Base-by-base conservation (phyloP, 2,329 filamentous ascomycete species). In the Ceratocystis smalleyi region DNA sequence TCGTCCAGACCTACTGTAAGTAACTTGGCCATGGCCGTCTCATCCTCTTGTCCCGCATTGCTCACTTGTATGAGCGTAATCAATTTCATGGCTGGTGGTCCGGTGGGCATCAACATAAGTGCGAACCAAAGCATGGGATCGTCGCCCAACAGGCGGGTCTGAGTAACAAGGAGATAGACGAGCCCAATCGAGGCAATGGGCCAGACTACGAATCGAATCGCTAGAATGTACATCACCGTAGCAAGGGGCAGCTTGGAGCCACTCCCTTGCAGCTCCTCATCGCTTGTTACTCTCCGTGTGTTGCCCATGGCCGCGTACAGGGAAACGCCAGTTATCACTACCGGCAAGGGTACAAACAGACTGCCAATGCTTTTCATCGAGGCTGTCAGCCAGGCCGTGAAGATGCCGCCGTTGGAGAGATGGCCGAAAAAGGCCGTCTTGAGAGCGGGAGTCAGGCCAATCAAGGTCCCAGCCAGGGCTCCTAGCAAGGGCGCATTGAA, bases 91-190 rank as follows among this genome's bases (percentile, higher is more conserved):
- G 77, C 77, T 2, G 75, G 74, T 3, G 77, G 77, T 0, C 77
- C 77, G 5, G 73, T 74, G 0, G 77, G 77, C 77, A 79, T 78
- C 51, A 78, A 68, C 75, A 77, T 77, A 70, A 78, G 71, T 17
- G 74, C 76, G 69, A 87, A 87, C 83, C 83, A 87, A 40, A 88
- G 72, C 68, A 87, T 81, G 0, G 83, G 83, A 69, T 88, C 85
- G 2, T 75, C 69, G 2, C 76, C 75, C 1, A 88, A 69, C 2
- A 82, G 47, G 0, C 69, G 68, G 0, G 83, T 85, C 63, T 75
- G 77, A 1, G 75, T 77, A 0, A 81, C 82, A 5, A 87, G 69
- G 0, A 72, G 68, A 68, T 81, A 86, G 6, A 87, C 77, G 1
- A 81, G 43, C 0, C 74, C 74, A 40, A 87, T 82, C 2, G 78